Percentiles rank a stretch among this genome's conserved stretches.
phyloP scores from a whole-genome alignment of 73 alveolate species.

The Blepharisma japonicum region DNA sequence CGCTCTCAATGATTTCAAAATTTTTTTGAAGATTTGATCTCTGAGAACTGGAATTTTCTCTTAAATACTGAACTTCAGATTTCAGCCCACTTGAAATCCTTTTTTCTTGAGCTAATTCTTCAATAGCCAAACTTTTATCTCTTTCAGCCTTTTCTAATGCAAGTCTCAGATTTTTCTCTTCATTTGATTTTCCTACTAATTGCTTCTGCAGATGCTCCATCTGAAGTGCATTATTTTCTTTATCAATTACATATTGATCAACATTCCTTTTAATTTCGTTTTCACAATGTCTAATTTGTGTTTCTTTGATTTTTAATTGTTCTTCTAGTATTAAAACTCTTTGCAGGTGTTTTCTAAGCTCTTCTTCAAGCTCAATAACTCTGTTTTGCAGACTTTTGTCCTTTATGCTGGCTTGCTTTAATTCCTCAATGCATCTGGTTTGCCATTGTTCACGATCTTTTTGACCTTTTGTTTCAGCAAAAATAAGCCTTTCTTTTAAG shows the following conservation, averaged over 20 bases:
- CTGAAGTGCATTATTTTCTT: slow-evolving; percentile 1
- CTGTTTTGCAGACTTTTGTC: neutral
- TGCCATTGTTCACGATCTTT: slow-evolving; percentile 22
- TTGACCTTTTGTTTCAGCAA: neutral
- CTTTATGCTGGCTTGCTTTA: neutral
- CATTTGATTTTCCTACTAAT: neutral
- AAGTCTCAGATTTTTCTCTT: neutral
- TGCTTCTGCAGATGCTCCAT: slow-evolving; percentile 13
- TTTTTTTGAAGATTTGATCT: slow-evolving; percentile 1
- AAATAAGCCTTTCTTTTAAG: slow-evolving; percentile 1
- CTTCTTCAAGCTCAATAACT: neutral
- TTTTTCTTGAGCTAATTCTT: slow-evolving; percentile 16
- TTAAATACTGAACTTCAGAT: slow-evolving; percentile 10
- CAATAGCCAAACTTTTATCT: neutral
- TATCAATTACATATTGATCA: slow-evolving; percentile 3
- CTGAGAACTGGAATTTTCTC: neutral
- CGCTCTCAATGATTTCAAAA: neutral
- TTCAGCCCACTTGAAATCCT: neutral
- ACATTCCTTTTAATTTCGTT: neutral
- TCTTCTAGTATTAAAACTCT: neutral
- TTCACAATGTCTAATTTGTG: slow-evolving; percentile 4
- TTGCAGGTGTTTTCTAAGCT: neutral
- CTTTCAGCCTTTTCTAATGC: neutral
- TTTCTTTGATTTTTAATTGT: slow-evolving; percentile 21
- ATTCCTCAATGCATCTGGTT: slow-evolving; percentile 10